Evolutionary conservation across 202 grass and related monocot genomes (phyloP).

Genomic region (Zoysia matrella): DNA sequence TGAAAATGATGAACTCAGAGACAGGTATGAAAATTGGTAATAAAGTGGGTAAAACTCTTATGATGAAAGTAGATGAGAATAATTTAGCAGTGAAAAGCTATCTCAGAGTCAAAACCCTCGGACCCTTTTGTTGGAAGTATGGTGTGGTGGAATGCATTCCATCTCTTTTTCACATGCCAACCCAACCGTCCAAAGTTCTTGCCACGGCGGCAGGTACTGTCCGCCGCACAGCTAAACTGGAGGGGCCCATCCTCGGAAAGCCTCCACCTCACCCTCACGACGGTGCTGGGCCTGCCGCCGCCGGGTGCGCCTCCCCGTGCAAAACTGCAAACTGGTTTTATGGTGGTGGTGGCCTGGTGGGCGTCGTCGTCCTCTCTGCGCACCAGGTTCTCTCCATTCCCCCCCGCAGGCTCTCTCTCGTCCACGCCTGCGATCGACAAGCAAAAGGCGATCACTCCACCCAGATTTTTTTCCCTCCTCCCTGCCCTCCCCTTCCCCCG

Average conservation of each 20-base stretch:
- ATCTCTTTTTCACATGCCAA: neutral
- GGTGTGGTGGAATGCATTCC: neutral
- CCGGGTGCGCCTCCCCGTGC: slow-evolving; percentile 25
- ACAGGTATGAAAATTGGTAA: too few species aligned
- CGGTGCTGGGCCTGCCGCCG: slow-evolving; percentile 10
- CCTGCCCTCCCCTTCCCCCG: neutral
- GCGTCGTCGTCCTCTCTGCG: slow-evolving; percentile 45
- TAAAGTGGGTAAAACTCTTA: too few species aligned
- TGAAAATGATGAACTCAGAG: too few species aligned
- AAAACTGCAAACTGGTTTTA: slow-evolving; percentile 13
- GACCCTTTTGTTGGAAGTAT: too few species aligned
- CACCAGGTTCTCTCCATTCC: slow-evolving; percentile 30
- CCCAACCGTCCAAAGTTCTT: slow-evolving; percentile 12
- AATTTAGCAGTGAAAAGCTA: too few species aligned
- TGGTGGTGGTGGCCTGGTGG: slow-evolving; percentile 32
- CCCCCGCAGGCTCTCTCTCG: slow-evolving; percentile 12
- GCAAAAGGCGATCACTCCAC: slow-evolving; percentile 16
- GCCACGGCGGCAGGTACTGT: neutral
- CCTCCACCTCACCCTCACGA: slow-evolving; percentile 5
- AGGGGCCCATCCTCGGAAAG: slow-evolving; percentile 26
- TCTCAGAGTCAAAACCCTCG: too few species aligned
- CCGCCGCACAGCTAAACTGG: slow-evolving; percentile 16
- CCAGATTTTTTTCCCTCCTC: neutral
- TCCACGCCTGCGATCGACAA: slow-evolving; percentile 27
- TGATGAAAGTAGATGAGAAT: too few species aligned